These are phyloP conservation scores for Sherardia arvensis DNA, from an alignment of 257 asterid genomes.

Conservation along the genomic window DNA sequence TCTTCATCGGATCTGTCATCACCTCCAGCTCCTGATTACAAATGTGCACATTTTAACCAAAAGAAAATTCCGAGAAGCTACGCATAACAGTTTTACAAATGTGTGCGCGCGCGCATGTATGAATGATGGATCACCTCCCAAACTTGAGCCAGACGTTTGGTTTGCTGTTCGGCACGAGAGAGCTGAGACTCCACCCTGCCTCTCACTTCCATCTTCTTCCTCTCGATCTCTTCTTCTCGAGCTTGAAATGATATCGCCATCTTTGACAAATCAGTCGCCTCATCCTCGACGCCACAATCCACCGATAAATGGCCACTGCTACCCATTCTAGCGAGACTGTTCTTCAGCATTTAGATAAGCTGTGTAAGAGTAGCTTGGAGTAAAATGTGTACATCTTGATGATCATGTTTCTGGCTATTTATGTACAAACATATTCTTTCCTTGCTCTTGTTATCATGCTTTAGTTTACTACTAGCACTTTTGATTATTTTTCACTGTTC, in stretches of 20 bases:
- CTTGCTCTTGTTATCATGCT: constrained; percentile 39
- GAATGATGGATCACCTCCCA: constrained; percentile 48
- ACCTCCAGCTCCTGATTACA: constrained; percentile 65
- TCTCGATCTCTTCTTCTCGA: constrained; percentile 72
- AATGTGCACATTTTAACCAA: not conserved
- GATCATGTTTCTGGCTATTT: not conserved
- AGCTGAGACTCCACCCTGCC: constrained; percentile 68
- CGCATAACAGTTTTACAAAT: not conserved
- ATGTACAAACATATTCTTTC: not conserved
- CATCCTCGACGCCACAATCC: constrained; percentile 33
- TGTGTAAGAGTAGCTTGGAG: not conserved
- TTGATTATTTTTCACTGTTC: constrained; percentile 19
- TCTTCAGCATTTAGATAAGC: not conserved
- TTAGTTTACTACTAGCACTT: constrained; percentile 38
- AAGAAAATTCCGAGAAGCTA: not conserved
- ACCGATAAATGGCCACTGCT: constrained; percentile 52
- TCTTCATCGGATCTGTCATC: constrained; percentile 82
- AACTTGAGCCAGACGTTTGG: constrained; percentile 58
- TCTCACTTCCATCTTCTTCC: constrained; percentile 61
- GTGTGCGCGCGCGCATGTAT: too few relatives aligned
- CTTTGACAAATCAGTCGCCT: constrained; percentile 56
- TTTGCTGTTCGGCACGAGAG: constrained; percentile 65
- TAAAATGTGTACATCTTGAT: not conserved
- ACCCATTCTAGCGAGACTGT: constrained; percentile 27
- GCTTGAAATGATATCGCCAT: constrained; percentile 50